These are phyloP conservation scores for Kodamaea suecica DNA, from an alignment of 1,139 yeast genomes.

Conservation along the genomic window DNA sequence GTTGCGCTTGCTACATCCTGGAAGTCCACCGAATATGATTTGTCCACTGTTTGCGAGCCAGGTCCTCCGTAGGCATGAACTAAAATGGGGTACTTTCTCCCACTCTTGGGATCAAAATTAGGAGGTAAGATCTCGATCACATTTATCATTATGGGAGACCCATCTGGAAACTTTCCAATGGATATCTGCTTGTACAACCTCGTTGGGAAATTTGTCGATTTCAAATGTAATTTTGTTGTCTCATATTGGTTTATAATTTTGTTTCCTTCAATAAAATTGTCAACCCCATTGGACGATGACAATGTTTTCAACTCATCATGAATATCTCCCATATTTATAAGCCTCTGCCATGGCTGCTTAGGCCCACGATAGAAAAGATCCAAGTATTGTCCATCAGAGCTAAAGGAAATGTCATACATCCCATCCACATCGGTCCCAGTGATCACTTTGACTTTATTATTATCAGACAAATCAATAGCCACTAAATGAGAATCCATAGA, in stretches of 20 bases:
- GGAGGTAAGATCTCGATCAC: constrained; percentile 76
- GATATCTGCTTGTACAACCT: constrained; percentile 47
- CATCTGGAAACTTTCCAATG: constrained; percentile 39
- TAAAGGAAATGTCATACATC: constrained; percentile 38
- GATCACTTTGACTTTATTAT: constrained; percentile 14
- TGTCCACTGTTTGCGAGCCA: constrained; percentile 71
- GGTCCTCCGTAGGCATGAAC: constrained; percentile 95
- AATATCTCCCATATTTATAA: constrained; percentile 43
- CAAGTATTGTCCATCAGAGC: constrained; percentile 55
- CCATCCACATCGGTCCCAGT: constrained; percentile 28
- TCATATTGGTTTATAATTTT: constrained; percentile 31
- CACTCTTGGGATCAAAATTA: constrained; percentile 46
- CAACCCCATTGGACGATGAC: constrained; percentile 7
- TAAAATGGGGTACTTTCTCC: constrained; percentile 66
- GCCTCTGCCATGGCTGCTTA: constrained; percentile 57
- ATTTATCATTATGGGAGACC: constrained; percentile 50
- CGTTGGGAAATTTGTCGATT: constrained; percentile 53
- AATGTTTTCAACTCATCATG: constrained; percentile 20
- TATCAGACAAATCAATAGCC: constrained; percentile 22
- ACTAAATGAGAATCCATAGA: constrained; percentile 53
- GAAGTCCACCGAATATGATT: constrained; percentile 56
- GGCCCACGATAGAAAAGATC: constrained; percentile 63
- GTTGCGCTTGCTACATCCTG: constrained; percentile 68
- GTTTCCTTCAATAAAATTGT: constrained; percentile 24
- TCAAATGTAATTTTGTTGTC: constrained; percentile 19